Conservation (phyloP, 1,139 yeast species). For the Debaryomycetaceae sp. region DNA sequence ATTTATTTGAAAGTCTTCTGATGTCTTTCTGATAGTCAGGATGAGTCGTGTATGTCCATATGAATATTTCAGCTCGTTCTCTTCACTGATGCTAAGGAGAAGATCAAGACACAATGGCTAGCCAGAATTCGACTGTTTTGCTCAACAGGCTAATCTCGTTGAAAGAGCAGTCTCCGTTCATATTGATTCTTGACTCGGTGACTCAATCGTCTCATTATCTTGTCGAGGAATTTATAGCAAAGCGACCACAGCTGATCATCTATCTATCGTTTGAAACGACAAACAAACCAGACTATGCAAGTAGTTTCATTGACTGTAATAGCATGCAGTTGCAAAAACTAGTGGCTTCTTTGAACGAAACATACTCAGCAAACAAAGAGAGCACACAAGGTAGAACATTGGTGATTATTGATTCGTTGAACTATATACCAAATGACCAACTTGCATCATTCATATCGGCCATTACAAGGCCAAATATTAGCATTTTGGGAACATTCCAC, state of each 20-base stretch:
- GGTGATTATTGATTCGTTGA: conserved; percentile 66
- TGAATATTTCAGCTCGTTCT: neutral
- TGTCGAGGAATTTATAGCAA: conserved; percentile 53
- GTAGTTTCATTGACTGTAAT: conserved; percentile 47
- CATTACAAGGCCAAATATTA: conserved; percentile 50
- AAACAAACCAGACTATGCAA: conserved; percentile 47
- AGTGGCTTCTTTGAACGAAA: conserved; percentile 7
- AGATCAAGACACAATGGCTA: conserved; percentile 22
- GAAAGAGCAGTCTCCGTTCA: conserved; percentile 71
- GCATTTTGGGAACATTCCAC: conserved; percentile 63
- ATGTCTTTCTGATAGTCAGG: conserved; percentile 1
- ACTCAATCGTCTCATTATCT: conserved; percentile 62
- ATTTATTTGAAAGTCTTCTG: neutral
- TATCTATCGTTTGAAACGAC: conserved; percentile 65
- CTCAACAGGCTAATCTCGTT: conserved; percentile 60
- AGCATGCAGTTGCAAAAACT: conserved; percentile 21
- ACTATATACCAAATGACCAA: conserved; percentile 48
- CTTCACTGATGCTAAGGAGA: neutral
- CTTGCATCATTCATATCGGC: conserved; percentile 53
- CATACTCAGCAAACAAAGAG: neutral
- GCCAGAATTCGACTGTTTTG: conserved; percentile 56
- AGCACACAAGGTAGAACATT: conserved; percentile 21
- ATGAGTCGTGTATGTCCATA: conserved; percentile 12
- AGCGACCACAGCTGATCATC: conserved; percentile 32
- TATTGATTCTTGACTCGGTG: conserved; percentile 65